Conservation (phyloP, 768 basidiomycete species). For the Tylopilus balloui region DNA sequence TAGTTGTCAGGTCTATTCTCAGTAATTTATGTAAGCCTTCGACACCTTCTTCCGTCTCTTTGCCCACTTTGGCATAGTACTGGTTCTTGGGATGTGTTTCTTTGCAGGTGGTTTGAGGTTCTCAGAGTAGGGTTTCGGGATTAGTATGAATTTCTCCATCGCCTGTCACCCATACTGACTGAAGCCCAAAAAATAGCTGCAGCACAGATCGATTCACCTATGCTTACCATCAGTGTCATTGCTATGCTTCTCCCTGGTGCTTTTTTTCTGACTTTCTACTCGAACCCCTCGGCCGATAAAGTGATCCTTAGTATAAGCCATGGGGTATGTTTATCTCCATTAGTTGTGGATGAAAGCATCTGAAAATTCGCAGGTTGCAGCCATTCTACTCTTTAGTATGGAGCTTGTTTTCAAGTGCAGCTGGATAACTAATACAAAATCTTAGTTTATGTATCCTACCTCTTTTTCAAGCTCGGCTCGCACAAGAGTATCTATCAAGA, state of each 20-base stretch:
- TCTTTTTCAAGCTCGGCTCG: conserved; percentile 77
- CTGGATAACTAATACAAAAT: background rate
- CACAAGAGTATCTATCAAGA: conserved; percentile 68
- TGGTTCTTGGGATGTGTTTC: conserved; percentile 83
- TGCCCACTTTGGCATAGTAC: conserved; percentile 41
- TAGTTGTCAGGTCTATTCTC: conserved; percentile 80
- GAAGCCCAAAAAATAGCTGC: conserved; percentile 48
- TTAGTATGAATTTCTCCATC: conserved; percentile 41
- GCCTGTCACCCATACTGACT: background rate
- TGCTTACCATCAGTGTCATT: conserved; percentile 72
- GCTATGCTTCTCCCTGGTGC: conserved; percentile 74
- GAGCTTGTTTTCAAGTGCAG: conserved; percentile 1
- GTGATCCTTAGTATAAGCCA: conserved; percentile 74
- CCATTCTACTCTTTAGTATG: conserved; percentile 74
- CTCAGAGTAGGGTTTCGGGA: conserved; percentile 74
- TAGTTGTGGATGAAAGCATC: background rate
- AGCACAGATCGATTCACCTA: conserved; percentile 67
- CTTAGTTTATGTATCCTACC: conserved; percentile 67
- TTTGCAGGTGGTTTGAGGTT: conserved; percentile 76
- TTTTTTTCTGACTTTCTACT: too few species aligned
- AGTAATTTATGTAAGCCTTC: conserved; percentile 58
- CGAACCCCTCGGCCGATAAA: too few species aligned
- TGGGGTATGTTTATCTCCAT: conserved; percentile 46
- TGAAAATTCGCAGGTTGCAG: conserved; percentile 52
- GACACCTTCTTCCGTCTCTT: background rate